These are phyloP conservation scores for Mallotus repandus DNA, from an alignment of 441 rosid species.

Conservation along the genomic window DNA sequence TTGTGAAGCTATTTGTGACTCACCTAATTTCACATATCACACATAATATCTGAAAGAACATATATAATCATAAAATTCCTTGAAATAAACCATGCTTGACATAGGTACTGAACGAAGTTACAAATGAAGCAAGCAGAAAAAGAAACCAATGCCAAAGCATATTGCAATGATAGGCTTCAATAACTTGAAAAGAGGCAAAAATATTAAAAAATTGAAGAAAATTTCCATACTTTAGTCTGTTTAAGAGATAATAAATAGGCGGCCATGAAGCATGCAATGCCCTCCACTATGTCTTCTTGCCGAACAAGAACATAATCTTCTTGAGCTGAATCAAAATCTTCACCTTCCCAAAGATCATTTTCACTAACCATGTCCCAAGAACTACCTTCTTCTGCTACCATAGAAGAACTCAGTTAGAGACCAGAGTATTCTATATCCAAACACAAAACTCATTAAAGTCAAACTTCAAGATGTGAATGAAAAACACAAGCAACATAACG, in stretches of 20 bases:
- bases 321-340: slow-evolving; percentile 41
- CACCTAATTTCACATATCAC: neutral
- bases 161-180: neutral
- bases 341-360: slow-evolving; percentile 76
- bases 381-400: slow-evolving; percentile 66
- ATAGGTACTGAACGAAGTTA: neutral
- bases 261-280: slow-evolving; percentile 95
- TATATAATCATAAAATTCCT: neutral
- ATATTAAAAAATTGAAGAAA: neutral
- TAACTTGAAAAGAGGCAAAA: neutral
- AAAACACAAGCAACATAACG: neutral
- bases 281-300: slow-evolving; percentile 94
- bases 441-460: slow-evolving; percentile 1
- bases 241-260: slow-evolving; percentile 81
- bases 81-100: neutral
- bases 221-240: slow-evolving; percentile 67
- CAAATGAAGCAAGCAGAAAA: neutral
- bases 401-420: slow-evolving; percentile 21
- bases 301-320: slow-evolving; percentile 90
- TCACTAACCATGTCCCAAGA: slow-evolving; percentile 82
- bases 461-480: slow-evolving; percentile 13
- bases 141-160: neutral
- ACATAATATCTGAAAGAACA: neutral
- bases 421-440: slow-evolving; percentile 7
- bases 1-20: neutral